A percentile compares a stretch with the other conserved stretches of the same genome.
phyloP scores from a whole-genome alignment of 352 stramenopile genomes.

The Pythium biforme region DNA sequence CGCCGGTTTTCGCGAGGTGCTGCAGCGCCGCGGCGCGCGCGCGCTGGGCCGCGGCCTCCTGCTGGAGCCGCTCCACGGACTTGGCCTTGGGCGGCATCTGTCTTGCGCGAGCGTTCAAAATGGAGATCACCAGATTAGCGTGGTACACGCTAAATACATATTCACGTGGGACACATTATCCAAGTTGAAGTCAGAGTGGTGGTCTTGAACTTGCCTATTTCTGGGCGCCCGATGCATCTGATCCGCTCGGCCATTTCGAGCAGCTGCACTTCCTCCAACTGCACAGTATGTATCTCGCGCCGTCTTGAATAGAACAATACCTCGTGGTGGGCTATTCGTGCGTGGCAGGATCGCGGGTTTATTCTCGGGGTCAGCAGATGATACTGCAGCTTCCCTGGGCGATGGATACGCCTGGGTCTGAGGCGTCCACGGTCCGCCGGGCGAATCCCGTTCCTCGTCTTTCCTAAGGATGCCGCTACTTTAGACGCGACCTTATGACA shows the following conservation, averaged over 20 bases:
- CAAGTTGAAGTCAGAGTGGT: neutral
- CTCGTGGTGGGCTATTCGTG: neutral
- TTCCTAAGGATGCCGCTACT: neutral
- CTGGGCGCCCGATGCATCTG: neutral
- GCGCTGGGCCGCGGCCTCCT: conserved; percentile 60
- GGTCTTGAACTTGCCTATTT: conserved; percentile 16
- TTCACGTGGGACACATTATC: conserved; percentile 17
- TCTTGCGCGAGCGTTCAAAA: neutral
- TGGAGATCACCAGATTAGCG: neutral
- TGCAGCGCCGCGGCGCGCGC: conserved; percentile 63
- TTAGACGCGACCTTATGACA: conserved; percentile 12
- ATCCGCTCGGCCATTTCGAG: neutral
- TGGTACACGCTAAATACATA: neutral
- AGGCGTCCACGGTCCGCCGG: neutral
- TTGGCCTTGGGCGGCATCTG: conserved; percentile 33
- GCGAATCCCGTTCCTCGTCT: too few species aligned
- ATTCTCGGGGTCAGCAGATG: neutral
- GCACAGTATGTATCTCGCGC: neutral
- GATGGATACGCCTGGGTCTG: neutral
- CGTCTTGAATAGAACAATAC: neutral
- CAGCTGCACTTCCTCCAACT: too few species aligned
- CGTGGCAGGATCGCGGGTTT: neutral
- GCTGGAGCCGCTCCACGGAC: conserved; percentile 42
- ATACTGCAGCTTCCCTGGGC: neutral
- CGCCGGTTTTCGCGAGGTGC: conserved; percentile 59